These are phyloP conservation scores for Fraxinus ornus DNA, from an alignment of 305 asterid genomes.

Conservation along the genomic window DNA sequence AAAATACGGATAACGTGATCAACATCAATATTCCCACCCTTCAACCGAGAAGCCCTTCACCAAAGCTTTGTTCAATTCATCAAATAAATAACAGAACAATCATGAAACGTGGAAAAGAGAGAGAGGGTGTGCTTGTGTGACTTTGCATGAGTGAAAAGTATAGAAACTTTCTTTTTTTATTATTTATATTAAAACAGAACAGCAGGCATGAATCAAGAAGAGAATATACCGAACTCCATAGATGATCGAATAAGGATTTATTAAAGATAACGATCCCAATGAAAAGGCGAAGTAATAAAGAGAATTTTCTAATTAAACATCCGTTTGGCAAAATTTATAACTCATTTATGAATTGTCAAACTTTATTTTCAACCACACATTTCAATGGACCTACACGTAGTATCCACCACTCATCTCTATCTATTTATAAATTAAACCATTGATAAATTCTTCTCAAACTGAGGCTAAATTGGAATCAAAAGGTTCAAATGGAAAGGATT, in stretches of 20 bases:
- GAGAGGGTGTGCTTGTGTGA: neutral
- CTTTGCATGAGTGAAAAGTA: neutral
- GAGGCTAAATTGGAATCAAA: neutral
- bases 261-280: neutral
- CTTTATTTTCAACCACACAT: neutral
- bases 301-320: neutral
- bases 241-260: neutral
- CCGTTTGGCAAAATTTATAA: neutral
- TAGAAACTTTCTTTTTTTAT: neutral
- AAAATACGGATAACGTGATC: neutral
- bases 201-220: neutral
- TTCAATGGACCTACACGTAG: neutral
- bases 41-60: neutral
- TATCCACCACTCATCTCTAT: neutral
- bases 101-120: neutral
- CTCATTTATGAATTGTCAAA: neutral
- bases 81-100: neutral
- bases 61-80: neutral
- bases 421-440: neutral
- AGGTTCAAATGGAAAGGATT: neutral
- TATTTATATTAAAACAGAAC: neutral
- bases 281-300: neutral
- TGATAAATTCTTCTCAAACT: neutral
- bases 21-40: slow-evolving; percentile 10
- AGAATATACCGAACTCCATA: neutral